These are phyloP conservation scores for Magnusiomyces ingens DNA, from an alignment of 1,139 yeast genomes.

Conservation along the genomic window DNA sequence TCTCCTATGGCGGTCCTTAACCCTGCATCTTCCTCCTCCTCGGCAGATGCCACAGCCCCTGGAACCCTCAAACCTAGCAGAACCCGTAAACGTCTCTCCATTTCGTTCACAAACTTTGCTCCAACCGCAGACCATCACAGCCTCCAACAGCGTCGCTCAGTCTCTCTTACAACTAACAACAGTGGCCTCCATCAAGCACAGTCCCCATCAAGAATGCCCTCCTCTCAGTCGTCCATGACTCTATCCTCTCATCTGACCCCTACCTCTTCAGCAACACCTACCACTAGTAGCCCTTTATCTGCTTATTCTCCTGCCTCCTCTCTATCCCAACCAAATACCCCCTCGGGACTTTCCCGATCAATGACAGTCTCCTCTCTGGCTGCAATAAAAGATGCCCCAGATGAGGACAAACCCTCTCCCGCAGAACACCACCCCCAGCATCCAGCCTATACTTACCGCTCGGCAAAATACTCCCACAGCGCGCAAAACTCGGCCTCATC, in stretches of 20 bases:
- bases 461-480: neutral
- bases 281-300: neutral
- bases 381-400: neutral
- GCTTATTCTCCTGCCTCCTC: neutral
- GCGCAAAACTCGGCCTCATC: neutral
- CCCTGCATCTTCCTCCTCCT: neutral
- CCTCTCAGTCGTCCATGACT: neutral
- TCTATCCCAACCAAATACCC: neutral
- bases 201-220: neutral
- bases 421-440: neutral
- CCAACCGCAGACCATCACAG: conserved; percentile 6
- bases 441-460: neutral
- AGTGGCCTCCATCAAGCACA: neutral
- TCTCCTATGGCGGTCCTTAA: neutral
- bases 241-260: conserved; percentile 2
- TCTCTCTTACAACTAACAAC: conserved; percentile 4
- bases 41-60: neutral
- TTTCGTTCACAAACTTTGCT: conserved; percentile 24
- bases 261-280: neutral
- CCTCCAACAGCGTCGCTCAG: conserved; percentile 8
- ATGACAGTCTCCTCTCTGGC: neutral
- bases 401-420: neutral
- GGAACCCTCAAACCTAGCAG: conserved; percentile 13
- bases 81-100: conserved; percentile 24
- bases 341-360: neutral